phyloP scores from a whole-genome alignment of 495 filamentous ascomycete species.

The Aspergillus baeticus region DNA sequence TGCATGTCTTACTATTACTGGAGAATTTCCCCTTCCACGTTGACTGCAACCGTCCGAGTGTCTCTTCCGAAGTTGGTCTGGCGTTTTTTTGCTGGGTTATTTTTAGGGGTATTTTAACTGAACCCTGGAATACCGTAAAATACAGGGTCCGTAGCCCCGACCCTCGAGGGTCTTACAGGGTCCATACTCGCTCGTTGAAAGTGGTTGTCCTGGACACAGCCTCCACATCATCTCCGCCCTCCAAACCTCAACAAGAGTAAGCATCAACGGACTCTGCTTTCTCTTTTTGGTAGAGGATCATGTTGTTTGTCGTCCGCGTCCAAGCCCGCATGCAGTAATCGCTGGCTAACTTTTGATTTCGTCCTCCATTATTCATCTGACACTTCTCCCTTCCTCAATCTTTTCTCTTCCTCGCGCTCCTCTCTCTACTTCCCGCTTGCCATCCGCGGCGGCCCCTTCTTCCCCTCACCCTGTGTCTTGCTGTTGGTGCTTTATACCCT shows the following conservation, averaged over 20 bases:
- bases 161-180: neutral
- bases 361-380: conserved; percentile 5
- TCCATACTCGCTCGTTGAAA: neutral
- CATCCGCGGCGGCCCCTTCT: neutral
- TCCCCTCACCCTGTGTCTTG: neutral
- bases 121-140: neutral
- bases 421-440: neutral
- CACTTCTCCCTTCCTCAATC: conserved; percentile 1
- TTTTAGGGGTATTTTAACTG: neutral
- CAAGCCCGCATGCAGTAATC: conserved; percentile 17
- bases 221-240: conserved; percentile 10
- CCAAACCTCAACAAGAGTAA: neutral
- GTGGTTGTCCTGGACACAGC: conserved; percentile 27
- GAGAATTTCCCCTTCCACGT: neutral
- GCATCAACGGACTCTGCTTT: neutral
- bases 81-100: neutral
- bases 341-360: neutral
- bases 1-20: neutral
- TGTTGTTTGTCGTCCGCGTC: neutral
- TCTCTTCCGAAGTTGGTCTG: neutral
- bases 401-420: conserved; percentile 2
- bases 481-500: conserved; percentile 1
- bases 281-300: neutral
- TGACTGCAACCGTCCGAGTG: conserved; percentile 4
- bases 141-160: neutral